Base-by-base conservation (phyloP, 2,329 filamentous ascomycete genomes). In the Sporothrix protearum region DNA sequence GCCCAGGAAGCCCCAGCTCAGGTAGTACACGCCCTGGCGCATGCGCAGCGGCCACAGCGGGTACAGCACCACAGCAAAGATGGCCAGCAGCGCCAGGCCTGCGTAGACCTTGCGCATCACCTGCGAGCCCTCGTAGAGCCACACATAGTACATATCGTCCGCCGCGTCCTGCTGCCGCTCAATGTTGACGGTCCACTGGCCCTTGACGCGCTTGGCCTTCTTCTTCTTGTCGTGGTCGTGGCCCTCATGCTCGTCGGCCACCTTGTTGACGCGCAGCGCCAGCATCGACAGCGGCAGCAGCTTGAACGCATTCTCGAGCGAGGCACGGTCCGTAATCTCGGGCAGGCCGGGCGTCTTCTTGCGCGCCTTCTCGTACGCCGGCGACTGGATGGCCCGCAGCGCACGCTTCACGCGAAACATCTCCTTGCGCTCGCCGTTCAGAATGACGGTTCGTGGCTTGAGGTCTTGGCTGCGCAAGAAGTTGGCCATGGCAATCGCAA, bases 391-490 rank as follows among this genome's bases (percentile, higher is more conserved):
- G 36, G 92, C 94, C 77, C 96, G 92, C 74, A 99, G 91, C 53
- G 96, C 96, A 79, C 96, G 93, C 86, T 98, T 98, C 80, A 99
- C 96, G 86, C 91, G 92, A 82, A 99, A 98, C 92, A 99, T 96
- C 76, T 99, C 95, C 83, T 97, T 98, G 78, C 96, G 89, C 85
- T 97, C 94, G 77, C 96, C 96, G 76, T 97, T 94, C 75, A 98
- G 87, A 75, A 99, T 96, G 80, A 92, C 95, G 22, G 94, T 97
- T 74, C 96, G 87, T 22, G 88, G 86, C 86, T 99, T 99, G 75
- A 99, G 83, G 73, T 96, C 88, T 82, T 97, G 94, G 72, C 87
- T 81, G 76, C 90, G 89, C 73, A 99, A 83, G 82, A 97, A 99
- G 78, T 93, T 91, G 76, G 96, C 96, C 70, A 99, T 87, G 9